Evolutionary conservation across 352 stramenopile species (phyloP).

Genomic region (Lagenidium giganteum): DNA sequence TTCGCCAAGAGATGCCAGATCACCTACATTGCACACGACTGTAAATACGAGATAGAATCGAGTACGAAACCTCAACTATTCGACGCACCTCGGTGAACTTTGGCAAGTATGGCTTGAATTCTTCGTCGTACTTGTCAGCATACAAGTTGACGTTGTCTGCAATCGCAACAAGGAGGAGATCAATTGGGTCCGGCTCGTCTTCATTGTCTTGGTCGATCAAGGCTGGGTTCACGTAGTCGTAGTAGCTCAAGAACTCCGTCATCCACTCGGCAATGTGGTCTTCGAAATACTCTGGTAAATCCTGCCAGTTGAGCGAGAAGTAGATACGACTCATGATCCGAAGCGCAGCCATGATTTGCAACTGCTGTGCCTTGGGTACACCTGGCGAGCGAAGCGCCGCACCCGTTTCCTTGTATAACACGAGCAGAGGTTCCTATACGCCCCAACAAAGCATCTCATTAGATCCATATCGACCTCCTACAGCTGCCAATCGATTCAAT

Average conservation of each 20-base stretch:
- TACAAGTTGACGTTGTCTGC: constrained; percentile 98
- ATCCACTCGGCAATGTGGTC: constrained; percentile 98
- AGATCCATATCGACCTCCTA: not conserved
- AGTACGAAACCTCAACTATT: not conserved
- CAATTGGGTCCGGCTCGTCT: constrained; percentile 87
- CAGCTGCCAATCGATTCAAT: not conserved
- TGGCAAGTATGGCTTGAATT: constrained; percentile 95
- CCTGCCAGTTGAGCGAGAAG: constrained; percentile 98
- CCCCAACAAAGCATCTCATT: too few relatives aligned
- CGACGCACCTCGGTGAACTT: constrained; percentile 85
- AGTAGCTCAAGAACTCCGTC: constrained; percentile 92
- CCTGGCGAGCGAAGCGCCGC: constrained; percentile 36
- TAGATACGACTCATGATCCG: constrained; percentile 96
- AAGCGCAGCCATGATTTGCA: constrained; percentile 76
- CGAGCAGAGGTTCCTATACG: constrained; percentile 62
- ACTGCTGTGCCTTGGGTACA: constrained; percentile 36
- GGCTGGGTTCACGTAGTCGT: constrained; percentile 91
- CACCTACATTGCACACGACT: constrained; percentile 8
- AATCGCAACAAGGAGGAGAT: constrained; percentile 92
- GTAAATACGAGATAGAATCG: not conserved
- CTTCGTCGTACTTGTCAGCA: constrained; percentile 98
- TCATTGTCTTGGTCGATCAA: constrained; percentile 93
- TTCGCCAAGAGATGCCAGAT: constrained; percentile 71
- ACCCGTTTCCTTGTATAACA: constrained; percentile 75
- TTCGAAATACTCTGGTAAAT: constrained; percentile 99